Base-by-base conservation (phyloP, 331 rosid genomes). In the Rosa hybrid region DNA sequence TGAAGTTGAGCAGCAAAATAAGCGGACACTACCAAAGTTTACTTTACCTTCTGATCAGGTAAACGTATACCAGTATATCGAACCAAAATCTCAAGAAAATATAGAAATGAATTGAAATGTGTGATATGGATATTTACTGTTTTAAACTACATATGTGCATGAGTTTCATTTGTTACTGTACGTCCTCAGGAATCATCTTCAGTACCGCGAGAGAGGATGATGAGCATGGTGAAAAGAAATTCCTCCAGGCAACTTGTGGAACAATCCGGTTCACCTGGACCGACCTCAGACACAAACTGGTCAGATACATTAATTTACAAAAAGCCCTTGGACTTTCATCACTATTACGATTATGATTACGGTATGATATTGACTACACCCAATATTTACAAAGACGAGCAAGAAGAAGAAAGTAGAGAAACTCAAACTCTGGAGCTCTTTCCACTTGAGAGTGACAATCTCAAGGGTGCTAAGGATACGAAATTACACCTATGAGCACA, bases 11-110 rank as follows among this genome's bases (percentile, higher is more conserved):
- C 91, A 86, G 90, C 82, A 87, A 83, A 89, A 87, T 82, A 86
- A 83, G 86, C 78, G 87, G 90, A 87, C 83, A 73, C 86, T 89
- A 82, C 76, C 89, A 57, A 85, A 87, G 89, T 86, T 83, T 87
- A 82, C 81, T 80, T 81, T 56, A 74, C 88, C 77, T 54, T 77
- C 84, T 59, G 38, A 39, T 38, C 50, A 41, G 42, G 69, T 63
- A 63, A 25, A 63, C 18, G 4, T 20, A 18, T 25, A 62, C 18
- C 23, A 27, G 21, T 57, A 4, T 50, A 50, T 27, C 23, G n/a
- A 54, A 8, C 65, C 14, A 11, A 21, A 59, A 21, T 59, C 34
- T 9, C 1, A 59, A 59, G 34, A 59, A 59, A 59, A 3, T 57
- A n/a, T 8, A 21, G 17, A 5, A 27, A 27, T 6, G 6, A 21